These are phyloP conservation scores for Heterobasidion occidentale DNA, from an alignment of 1,284 basidiomycete species.

Conservation along the genomic window DNA sequence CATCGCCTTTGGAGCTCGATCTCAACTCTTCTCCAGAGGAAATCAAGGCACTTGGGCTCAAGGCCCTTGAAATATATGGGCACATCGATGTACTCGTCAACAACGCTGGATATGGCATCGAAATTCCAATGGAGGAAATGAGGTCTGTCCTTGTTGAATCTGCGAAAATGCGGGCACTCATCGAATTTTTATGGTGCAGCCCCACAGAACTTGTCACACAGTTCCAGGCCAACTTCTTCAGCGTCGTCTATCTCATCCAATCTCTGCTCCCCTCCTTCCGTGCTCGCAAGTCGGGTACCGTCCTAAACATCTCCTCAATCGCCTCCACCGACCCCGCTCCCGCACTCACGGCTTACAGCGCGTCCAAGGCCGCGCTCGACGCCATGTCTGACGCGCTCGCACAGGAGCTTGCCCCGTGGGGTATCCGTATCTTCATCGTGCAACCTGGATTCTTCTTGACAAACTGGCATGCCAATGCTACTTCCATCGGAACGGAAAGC, in stretches of 20 bases:
- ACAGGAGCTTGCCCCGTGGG: constrained; percentile 19
- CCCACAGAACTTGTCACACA: constrained; percentile 16
- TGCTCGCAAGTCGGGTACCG: constrained; percentile 16
- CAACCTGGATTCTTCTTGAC: constrained; percentile 24
- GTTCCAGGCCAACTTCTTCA: constrained; percentile 25
- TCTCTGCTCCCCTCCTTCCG: constrained; percentile 21
- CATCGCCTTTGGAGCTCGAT: constrained; percentile 17
- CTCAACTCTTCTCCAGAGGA: constrained; percentile 15
- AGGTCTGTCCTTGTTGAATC: constrained; percentile 10
- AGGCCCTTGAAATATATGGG: constrained; percentile 13
- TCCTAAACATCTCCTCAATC: constrained; percentile 19
- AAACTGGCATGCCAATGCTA: constrained; percentile 15
- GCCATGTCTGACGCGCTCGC: constrained; percentile 20
- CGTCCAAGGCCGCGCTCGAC: constrained; percentile 22
- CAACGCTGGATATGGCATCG: constrained; percentile 18
- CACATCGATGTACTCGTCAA: constrained; percentile 13
- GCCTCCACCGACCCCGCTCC: constrained; percentile 9
- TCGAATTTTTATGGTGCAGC: constrained; percentile 1
- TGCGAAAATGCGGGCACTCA: no score
- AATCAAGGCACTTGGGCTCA: constrained; percentile 12
- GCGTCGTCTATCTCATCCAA: constrained; percentile 22
- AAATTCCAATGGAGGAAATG: constrained; percentile 21
- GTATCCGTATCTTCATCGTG: constrained; percentile 19
- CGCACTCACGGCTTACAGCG: constrained; percentile 17
- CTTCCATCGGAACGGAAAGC: background rate